Conservation (phyloP, 2,329 filamentous ascomycete species). For the Fusarium cicatricum region DNA sequence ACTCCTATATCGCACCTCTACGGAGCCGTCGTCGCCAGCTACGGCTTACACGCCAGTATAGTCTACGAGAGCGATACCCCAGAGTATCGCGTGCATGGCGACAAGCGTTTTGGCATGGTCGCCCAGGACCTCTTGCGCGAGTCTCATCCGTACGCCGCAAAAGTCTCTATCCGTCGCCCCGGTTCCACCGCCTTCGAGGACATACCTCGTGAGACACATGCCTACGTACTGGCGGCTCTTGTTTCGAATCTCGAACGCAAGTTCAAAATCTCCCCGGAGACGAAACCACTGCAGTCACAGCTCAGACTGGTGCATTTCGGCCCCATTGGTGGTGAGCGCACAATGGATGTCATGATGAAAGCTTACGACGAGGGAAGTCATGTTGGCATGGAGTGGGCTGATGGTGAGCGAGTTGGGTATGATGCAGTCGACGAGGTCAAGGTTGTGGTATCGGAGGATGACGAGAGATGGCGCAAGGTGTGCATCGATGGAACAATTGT, state of each 20-base stretch:
- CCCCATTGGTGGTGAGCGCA: constrained; percentile 67
- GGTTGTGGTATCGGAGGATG: constrained; percentile 72
- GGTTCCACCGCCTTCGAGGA: constrained; percentile 26
- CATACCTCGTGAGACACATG: constrained; percentile 62
- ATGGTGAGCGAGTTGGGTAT: constrained; percentile 74
- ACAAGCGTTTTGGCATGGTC: constrained; percentile 83
- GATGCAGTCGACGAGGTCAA: constrained; percentile 71
- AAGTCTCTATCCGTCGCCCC: constrained; percentile 47
- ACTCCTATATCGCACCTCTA: constrained; percentile 57
- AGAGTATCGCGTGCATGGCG: constrained; percentile 79
- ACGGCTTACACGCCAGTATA: constrained; percentile 87
- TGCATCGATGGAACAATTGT: constrained; percentile 95
- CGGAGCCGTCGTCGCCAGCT: constrained; percentile 87
- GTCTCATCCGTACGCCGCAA: constrained; percentile 59
- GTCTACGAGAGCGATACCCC: constrained; percentile 91
- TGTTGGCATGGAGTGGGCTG: constrained; percentile 58
- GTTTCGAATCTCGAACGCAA: constrained; percentile 83
- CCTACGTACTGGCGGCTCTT: constrained; percentile 78
- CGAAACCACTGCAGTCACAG: constrained; percentile 73
- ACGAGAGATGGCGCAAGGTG: constrained; percentile 81
- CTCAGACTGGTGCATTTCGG: constrained; percentile 81
- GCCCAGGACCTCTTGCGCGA: constrained; percentile 75
- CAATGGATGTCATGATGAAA: constrained; percentile 79
- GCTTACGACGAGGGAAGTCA: constrained; percentile 68
- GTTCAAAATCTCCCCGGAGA: constrained; percentile 82